A percentile compares a stretch with the other conserved stretches of the same genome.
Evolutionary conservation across 2,329 filamentous ascomycete species (phyloP).

Genomic region (Fusarium nematophilum): DNA sequence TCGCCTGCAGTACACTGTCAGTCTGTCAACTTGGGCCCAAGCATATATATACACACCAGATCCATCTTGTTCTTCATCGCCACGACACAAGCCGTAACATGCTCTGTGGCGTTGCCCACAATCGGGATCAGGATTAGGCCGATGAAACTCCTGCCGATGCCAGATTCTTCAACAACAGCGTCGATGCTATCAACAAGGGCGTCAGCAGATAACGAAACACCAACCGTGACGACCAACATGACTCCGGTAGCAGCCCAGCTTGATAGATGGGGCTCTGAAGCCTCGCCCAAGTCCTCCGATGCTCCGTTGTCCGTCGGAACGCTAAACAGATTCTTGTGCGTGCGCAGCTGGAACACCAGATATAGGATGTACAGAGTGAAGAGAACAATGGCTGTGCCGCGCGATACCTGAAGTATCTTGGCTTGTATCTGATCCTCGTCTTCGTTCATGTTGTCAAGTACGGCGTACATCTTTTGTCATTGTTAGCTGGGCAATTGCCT

Average conservation of each 20-base stretch:
- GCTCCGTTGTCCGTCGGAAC: conserved; percentile 54
- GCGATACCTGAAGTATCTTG: conserved; percentile 79
- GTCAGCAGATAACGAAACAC: conserved; percentile 80
- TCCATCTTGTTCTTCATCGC: conserved; percentile 83
- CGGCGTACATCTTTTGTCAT: conserved; percentile 69
- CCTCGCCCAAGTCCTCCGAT: conserved; percentile 60
- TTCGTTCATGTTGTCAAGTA: conserved; percentile 61
- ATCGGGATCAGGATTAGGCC: conserved; percentile 83
- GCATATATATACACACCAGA: too few relatives aligned
- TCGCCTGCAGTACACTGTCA: too few relatives aligned
- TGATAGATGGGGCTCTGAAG: conserved; percentile 72
- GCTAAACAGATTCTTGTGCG: conserved; percentile 79
- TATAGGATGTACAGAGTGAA: conserved; percentile 81
- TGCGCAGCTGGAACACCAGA: conserved; percentile 80
- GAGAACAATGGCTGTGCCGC: conserved; percentile 80
- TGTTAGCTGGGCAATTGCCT: too few relatives aligned
- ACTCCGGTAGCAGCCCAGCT: conserved; percentile 74
- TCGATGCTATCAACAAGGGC: conserved; percentile 83
- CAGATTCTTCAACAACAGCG: conserved; percentile 73
- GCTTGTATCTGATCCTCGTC: conserved; percentile 57
- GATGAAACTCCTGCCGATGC: conserved; percentile 84
- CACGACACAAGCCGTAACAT: conserved; percentile 84
- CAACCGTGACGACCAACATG: conserved; percentile 74
- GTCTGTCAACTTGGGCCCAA: too few relatives aligned
- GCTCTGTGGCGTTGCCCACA: conserved; percentile 83